Evolutionary conservation across 257 asterid species (phyloP).

Genomic region (Solanum gandarillasii): DNA sequence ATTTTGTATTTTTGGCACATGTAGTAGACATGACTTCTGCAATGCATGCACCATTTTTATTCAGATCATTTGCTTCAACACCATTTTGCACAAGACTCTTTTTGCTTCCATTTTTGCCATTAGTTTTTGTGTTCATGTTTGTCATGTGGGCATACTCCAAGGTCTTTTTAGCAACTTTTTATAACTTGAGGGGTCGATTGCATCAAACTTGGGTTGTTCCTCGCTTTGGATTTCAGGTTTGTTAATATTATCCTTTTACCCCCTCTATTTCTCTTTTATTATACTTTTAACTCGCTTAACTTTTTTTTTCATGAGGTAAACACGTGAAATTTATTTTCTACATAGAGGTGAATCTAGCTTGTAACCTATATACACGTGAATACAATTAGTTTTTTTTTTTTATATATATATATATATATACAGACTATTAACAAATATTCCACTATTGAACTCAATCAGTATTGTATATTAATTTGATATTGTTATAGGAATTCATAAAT

Average conservation of each 20-base stretch:
- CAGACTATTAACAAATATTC: not conserved
- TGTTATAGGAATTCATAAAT: not conserved
- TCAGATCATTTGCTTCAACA: conserved; percentile 39
- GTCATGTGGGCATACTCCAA: conserved; percentile 89
- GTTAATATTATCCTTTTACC: not conserved
- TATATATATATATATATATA: not conserved
- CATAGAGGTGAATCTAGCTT: too few species aligned
- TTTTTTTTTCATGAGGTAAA: not conserved
- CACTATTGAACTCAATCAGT: not conserved
- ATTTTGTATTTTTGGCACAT: conserved; percentile 90
- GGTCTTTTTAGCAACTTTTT: conserved; percentile 52
- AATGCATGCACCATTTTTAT: conserved; percentile 54
- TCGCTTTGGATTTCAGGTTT: conserved; percentile 93
- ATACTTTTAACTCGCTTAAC: not conserved
- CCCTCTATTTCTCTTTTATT: not conserved
- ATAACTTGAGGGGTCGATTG: conserved; percentile 54
- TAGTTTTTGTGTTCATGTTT: conserved; percentile 40
- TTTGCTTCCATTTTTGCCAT: conserved; percentile 38
- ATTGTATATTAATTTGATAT: not conserved
- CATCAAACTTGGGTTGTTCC: conserved; percentile 95
- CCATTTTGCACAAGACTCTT: conserved; percentile 53
- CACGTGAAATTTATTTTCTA: not conserved
- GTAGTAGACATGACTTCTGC: conserved; percentile 73
- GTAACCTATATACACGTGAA: not conserved
- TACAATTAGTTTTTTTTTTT: not conserved